phyloP scores from a whole-genome alignment of 75 land plant genomes.

The Picea glauca region DNA sequence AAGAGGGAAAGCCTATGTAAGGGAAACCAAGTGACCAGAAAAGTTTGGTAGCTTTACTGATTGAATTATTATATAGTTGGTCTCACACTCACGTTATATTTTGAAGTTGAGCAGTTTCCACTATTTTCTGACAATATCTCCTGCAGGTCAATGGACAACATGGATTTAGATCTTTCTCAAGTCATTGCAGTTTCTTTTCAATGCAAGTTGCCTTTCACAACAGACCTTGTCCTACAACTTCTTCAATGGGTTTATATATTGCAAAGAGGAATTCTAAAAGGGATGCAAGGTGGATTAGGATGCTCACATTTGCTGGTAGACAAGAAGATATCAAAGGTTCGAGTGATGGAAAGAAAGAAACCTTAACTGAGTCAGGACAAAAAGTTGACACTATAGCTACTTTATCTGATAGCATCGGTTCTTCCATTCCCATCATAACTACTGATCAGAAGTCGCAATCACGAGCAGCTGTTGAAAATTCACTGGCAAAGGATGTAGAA shows the following conservation, averaged over 20 bases:
- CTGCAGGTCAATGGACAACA: slow-evolving; percentile 4
- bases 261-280: background rate
- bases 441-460: background rate
- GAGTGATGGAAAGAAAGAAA: background rate
- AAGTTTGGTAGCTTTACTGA: background rate
- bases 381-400: background rate
- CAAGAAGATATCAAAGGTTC: background rate
- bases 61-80: background rate
- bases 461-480: background rate
- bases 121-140: slow-evolving; percentile 1
- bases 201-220: slow-evolving; percentile 5
- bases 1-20: background rate
- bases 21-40: background rate
- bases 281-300: background rate
- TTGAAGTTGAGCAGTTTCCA: background rate
- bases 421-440: background rate
- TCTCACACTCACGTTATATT: background rate
- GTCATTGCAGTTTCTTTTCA: background rate
- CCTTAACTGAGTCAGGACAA: background rate
- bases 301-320: background rate
- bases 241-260: background rate
- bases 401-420: background rate
- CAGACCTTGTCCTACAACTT: background rate
- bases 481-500: background rate
- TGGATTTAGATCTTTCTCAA: slow-evolving; percentile 6